phyloP scores from a whole-genome alignment of 306 rosid species.

The Boehmeria nivea region DNA sequence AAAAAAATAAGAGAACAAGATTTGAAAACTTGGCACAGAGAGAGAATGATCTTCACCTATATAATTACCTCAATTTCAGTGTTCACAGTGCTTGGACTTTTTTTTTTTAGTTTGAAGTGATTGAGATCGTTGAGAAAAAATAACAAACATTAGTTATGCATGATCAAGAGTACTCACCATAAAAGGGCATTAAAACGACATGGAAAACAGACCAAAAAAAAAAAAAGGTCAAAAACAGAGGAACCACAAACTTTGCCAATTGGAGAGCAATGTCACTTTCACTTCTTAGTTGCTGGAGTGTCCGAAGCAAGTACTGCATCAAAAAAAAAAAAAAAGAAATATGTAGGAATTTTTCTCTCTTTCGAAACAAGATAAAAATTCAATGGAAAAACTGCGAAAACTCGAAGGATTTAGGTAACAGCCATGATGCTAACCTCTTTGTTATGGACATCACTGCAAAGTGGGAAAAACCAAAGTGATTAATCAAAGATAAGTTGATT shows the following conservation, averaged over 20 bases:
- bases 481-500: neutral
- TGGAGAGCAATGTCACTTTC: slow-evolving; percentile 49
- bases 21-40: neutral
- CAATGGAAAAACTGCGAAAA: no score
- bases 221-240: neutral
- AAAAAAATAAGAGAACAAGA: neutral
- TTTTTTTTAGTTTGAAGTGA: slow-evolving; percentile 13
- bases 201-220: neutral
- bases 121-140: neutral
- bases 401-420: slow-evolving; percentile 12
- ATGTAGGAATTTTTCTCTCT: neutral
- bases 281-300: slow-evolving; percentile 34
- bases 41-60: neutral
- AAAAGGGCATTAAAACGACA: no score
- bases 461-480: slow-evolving; percentile 2
- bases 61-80: slow-evolving; percentile 40
- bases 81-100: slow-evolving; percentile 34
- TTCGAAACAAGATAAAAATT: neutral
- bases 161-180: neutral
- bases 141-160: slow-evolving; percentile 5
- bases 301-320: slow-evolving; percentile 39
- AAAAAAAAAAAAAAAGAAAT: neutral
- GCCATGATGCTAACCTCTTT: slow-evolving; percentile 44
- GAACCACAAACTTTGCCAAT: slow-evolving; percentile 34
- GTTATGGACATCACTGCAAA: slow-evolving; percentile 62